Base-by-base conservation (phyloP, 2,329 filamentous ascomycete genomes). In the Paraconiothyrium sp. region DNA sequence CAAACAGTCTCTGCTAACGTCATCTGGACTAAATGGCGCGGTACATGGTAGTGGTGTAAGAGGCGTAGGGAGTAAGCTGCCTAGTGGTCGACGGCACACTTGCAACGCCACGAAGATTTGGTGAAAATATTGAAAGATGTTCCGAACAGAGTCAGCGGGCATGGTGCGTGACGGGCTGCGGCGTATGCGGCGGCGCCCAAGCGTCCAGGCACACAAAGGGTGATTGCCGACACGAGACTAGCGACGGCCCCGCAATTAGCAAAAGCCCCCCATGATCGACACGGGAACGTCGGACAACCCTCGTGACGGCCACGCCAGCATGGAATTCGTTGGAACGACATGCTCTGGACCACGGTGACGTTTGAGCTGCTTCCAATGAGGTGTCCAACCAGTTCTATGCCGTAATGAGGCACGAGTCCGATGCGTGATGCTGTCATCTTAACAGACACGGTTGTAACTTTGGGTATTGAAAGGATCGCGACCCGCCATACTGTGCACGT, bases 401-500 rank as follows among this genome's bases (percentile, higher is more conserved):
- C 61, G 65, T 66, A 67, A 67, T 60, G 48, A 50, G 34, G 52
- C 22, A 49, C 34, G 35, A 24, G 41, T 48, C 54, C 35, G 41
- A 60, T 52, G 65, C 55, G 48, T 13, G 24, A 62, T 67, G 65
- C 32, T 61, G 65, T 66, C 67, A 66, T 63, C 10, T n/a, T 4
- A n/a, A 34, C 39, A 32, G 13, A 34, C 52, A 34, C 39, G 14
- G 37, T 37, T 22, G 47, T 34, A 32, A 22, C 34, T 32, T 24
- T 49, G 44, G 4, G 46, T 24, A 30, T 44, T 41, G 20, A 49
- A 48, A 55, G 24, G 52, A 55, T 46, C 11, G 44, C 16, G 20
- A 5, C 27, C 16, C 4, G 24, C 14, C 46, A 54, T 46, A 57
- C n/a, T n/a, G n/a, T 22, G 35, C 57, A 57, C 16, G 54, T 22